These are phyloP conservation scores for Jatropha podagrica DNA, from an alignment of 441 rosid species.

Conservation along the genomic window DNA sequence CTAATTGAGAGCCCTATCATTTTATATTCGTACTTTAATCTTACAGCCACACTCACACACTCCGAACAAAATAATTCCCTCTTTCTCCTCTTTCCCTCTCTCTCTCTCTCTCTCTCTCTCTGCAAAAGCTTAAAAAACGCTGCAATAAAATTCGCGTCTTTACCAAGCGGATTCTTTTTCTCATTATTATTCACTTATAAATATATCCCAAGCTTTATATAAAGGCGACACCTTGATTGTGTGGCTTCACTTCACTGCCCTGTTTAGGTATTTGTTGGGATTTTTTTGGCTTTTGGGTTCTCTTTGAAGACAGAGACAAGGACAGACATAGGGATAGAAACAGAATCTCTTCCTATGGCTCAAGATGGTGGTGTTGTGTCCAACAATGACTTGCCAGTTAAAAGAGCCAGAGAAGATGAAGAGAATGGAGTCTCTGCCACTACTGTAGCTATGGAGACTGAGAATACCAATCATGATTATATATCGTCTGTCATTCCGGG, in stretches of 20 bases:
- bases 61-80: not conserved
- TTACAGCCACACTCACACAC: slow-evolving; percentile 6
- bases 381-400: slow-evolving; percentile 51
- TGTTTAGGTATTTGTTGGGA: not conserved
- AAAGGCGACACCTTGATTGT: not conserved
- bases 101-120: not conserved
- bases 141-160: slow-evolving; percentile 28
- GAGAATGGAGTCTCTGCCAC: slow-evolving; percentile 38
- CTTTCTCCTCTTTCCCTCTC: not conserved
- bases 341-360: slow-evolving; percentile 40
- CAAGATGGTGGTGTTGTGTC: slow-evolving; percentile 34
- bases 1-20: slow-evolving; percentile 51
- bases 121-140: not conserved
- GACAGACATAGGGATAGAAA: not conserved
- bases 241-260: slow-evolving; percentile 24
- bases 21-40: slow-evolving; percentile 15
- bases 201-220: not conserved
- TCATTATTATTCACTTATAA: not conserved
- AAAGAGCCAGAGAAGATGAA: slow-evolving; percentile 72
- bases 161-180: slow-evolving; percentile 28
- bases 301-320: not conserved
- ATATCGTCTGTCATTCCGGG: slow-evolving; percentile 86
- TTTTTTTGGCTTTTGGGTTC: slow-evolving; percentile 5
- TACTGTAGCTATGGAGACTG: slow-evolving; percentile 51
- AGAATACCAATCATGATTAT: slow-evolving; percentile 26